Evolutionary conservation across 2,329 filamentous ascomycete genomes (phyloP).

Genomic region (Ophiocordyceps camponoti-saundersi): DNA sequence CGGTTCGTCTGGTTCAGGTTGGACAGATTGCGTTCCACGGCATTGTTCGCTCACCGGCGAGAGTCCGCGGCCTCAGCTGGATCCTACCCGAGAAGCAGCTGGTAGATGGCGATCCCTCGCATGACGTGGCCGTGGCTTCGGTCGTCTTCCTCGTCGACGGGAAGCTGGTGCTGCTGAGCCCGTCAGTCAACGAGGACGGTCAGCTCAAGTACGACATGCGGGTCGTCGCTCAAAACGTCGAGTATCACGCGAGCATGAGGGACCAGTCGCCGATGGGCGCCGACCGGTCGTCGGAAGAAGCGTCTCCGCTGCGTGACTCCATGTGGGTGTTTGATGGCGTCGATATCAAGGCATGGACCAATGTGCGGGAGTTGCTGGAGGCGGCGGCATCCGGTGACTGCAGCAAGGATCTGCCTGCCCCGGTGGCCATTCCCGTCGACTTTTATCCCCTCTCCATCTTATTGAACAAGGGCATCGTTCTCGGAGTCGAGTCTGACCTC

Average conservation of each 20-base stretch:
- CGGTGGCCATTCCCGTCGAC: slow-evolving; percentile 70
- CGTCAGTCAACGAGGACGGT: slow-evolving; percentile 64
- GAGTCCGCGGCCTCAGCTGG: slow-evolving; percentile 90
- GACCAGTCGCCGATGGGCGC: slow-evolving; percentile 46
- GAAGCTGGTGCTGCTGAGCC: slow-evolving; percentile 82
- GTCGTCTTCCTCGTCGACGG: slow-evolving; percentile 95
- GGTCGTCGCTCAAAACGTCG: slow-evolving; percentile 86
- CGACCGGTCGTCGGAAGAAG: slow-evolving; percentile 11
- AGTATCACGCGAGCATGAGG: slow-evolving; percentile 85
- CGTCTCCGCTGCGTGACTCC: slow-evolving; percentile 50
- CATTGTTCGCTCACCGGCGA: slow-evolving; percentile 81
- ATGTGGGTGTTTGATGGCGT: slow-evolving; percentile 89
- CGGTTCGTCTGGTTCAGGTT: slow-evolving; percentile 72
- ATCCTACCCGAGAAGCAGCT: slow-evolving; percentile 83
- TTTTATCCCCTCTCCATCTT: slow-evolving; percentile 87
- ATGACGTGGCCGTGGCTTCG: slow-evolving; percentile 84
- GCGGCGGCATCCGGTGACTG: slow-evolving; percentile 50
- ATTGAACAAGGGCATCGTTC: slow-evolving; percentile 73
- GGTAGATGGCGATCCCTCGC: slow-evolving; percentile 79
- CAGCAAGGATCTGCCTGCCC: slow-evolving; percentile 51
- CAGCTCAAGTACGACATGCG: slow-evolving; percentile 97
- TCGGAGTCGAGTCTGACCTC: slow-evolving; percentile 83
- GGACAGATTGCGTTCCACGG: slow-evolving; percentile 96
- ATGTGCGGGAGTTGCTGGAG: slow-evolving; percentile 68
- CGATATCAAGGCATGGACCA: slow-evolving; percentile 75